Conservation (phyloP, 495 filamentous ascomycete genomes). For the Chaetomium fimeti region DNA sequence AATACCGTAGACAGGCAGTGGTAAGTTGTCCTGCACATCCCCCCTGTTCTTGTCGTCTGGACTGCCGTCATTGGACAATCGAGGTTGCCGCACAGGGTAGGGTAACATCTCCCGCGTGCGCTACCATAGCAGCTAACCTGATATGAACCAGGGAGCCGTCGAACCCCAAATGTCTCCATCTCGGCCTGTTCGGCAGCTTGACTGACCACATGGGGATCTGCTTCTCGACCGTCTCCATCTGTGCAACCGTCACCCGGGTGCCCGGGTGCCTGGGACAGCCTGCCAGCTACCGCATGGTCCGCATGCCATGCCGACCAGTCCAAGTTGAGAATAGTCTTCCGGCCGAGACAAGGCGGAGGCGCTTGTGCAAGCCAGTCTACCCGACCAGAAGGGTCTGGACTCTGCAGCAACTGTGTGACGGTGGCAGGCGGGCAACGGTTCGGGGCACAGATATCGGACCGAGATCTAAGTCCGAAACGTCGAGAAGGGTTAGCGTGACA, state of each 20-base stretch:
- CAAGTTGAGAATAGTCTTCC: background rate
- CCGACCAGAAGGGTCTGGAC: background rate
- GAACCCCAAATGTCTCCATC: background rate
- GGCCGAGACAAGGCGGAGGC: conserved; percentile 7
- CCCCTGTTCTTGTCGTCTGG: background rate
- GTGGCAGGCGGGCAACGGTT: background rate
- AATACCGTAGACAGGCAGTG: background rate
- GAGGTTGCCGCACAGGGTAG: conserved; percentile 7
- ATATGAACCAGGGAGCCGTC: background rate
- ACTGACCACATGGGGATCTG: background rate
- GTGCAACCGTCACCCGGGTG: conserved; percentile 5
- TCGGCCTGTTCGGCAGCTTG: conserved; percentile 16
- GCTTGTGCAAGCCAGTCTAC: background rate
- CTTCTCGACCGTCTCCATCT: background rate
- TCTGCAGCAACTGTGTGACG: background rate
- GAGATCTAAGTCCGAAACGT: conserved; percentile 10
- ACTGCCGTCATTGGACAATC: conserved; percentile 7
- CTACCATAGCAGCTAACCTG: conserved; percentile 1
- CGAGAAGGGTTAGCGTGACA: background rate
- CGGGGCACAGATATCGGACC: conserved; percentile 14
- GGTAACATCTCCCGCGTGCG: conserved; percentile 20
- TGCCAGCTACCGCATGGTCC: background rate
- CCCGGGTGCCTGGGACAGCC: conserved; percentile 1
- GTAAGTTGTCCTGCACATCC: background rate
- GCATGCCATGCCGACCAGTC: background rate